These are phyloP conservation scores for Podosphaera leucotricha DNA, from an alignment of 2,329 filamentous ascomycete species.

Conservation along the genomic window DNA sequence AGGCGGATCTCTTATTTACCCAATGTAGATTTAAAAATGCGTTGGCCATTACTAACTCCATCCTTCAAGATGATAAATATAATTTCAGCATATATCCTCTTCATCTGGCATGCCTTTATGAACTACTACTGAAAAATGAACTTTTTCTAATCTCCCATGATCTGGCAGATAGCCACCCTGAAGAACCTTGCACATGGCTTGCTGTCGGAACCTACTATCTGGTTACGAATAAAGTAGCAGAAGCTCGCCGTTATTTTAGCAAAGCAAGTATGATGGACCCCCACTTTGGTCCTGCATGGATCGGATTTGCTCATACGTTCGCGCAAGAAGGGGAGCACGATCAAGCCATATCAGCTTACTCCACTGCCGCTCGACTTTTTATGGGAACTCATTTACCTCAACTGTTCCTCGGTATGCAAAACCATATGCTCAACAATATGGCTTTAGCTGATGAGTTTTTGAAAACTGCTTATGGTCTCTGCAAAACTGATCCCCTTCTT, in stretches of 20 bases:
- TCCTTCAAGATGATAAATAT: conserved; percentile 66
- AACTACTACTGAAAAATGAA: conserved; percentile 65
- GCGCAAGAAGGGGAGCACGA: conserved; percentile 95
- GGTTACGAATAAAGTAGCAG: conserved; percentile 66
- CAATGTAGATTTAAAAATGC: conserved; percentile 85
- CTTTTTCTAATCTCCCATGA: conserved; percentile 86
- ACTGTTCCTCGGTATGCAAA: conserved; percentile 94
- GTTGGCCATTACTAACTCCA: conserved; percentile 57
- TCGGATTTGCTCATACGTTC: conserved; percentile 95
- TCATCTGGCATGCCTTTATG: conserved; percentile 75
- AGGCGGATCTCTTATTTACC: conserved; percentile 78
- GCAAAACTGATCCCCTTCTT: conserved; percentile 65
- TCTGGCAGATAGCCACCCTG: conserved; percentile 71
- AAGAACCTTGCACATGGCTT: conserved; percentile 79
- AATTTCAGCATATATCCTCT: conserved; percentile 77
- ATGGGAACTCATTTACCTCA: conserved; percentile 93
- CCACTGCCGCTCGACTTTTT: conserved; percentile 79
- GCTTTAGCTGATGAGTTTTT: conserved; percentile 83
- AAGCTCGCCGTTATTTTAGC: conserved; percentile 86
- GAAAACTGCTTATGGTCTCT: conserved; percentile 64
- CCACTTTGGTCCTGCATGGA: conserved; percentile 94
- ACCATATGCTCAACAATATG: conserved; percentile 89
- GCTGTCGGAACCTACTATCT: conserved; percentile 94
- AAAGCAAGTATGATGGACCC: conserved; percentile 96
- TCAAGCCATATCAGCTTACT: conserved; percentile 93